Evolutionary conservation across 1,139 yeast species (phyloP).

Genomic region (Fermentozyma sake): DNA sequence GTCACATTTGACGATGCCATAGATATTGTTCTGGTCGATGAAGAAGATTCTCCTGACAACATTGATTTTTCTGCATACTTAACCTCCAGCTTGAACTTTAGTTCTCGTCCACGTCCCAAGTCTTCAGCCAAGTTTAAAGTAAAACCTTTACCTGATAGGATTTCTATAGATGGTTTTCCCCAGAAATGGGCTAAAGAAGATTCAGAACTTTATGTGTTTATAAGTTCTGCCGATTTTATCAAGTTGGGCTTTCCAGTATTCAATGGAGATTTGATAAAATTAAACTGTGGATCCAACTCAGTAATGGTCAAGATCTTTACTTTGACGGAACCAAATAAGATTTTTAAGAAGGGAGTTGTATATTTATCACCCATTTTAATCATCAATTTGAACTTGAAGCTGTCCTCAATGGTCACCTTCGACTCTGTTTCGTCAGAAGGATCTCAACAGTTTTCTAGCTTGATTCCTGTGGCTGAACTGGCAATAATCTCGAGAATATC

Average conservation of each 20-base stretch:
- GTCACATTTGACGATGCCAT: not conserved
- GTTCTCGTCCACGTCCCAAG: conserved; percentile 6
- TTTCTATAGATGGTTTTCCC: conserved; percentile 21
- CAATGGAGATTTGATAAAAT: conserved; percentile 61
- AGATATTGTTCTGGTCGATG: conserved; percentile 1
- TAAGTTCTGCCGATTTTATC: conserved; percentile 49
- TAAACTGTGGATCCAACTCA: conserved; percentile 21
- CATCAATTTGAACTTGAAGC: conserved; percentile 42
- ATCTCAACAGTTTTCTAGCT: conserved; percentile 9
- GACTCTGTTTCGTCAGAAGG: conserved; percentile 14
- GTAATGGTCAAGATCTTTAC: conserved; percentile 51
- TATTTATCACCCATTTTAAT: conserved; percentile 66
- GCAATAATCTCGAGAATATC: conserved; percentile 64
- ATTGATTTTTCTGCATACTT: conserved; percentile 36
- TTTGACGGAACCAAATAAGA: conserved; percentile 57
- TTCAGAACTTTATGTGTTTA: conserved; percentile 46
- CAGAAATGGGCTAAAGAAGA: conserved; percentile 36
- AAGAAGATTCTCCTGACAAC: conserved; percentile 7
- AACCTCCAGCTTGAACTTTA: conserved; percentile 26
- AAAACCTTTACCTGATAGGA: conserved; percentile 27
- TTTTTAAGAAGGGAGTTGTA: conserved; percentile 33
- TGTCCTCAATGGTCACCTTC: conserved; percentile 24
- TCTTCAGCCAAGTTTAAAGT: conserved; percentile 15
- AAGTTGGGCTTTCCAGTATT: conserved; percentile 53
- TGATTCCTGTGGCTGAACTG: conserved; percentile 22